Evolutionary conservation across 108 stramenopile genomes (phyloP).

Genomic region (Pseudonitzschia multistriata): DNA sequence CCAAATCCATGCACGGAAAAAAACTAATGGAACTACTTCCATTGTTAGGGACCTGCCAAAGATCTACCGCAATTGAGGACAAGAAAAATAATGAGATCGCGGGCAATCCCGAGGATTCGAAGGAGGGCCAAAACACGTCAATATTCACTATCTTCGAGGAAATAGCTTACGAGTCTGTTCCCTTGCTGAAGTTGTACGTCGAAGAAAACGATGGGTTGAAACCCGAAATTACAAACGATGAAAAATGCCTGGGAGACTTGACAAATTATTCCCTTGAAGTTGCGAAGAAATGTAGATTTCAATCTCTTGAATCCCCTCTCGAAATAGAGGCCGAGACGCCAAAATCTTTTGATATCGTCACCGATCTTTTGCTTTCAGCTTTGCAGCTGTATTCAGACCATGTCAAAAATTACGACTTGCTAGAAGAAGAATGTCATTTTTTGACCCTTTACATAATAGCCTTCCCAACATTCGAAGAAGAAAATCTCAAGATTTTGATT

Average conservation of each 20-base stretch:
- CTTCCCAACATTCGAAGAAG: conserved; percentile 81
- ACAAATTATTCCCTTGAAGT: conserved; percentile 50
- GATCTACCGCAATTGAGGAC: conserved; percentile 5
- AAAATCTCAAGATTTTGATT: conserved; percentile 84
- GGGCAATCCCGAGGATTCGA: conserved; percentile 30
- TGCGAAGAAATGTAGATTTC: conserved; percentile 45
- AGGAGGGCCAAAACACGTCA: conserved; percentile 57
- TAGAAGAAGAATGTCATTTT: conserved; percentile 79
- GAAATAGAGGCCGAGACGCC: conserved; percentile 18
- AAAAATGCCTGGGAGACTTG: conserved; percentile 38
- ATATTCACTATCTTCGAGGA: conserved; percentile 76
- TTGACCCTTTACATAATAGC: conserved; percentile 81
- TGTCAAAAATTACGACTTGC: conserved; percentile 78
- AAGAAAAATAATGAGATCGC: conserved; percentile 26
- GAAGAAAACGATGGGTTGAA: conserved; percentile 43
- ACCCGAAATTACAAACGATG: conserved; percentile 35
- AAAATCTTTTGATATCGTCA: conserved; percentile 30
- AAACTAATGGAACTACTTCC: conserved; percentile 79
- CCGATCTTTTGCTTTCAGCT: conserved; percentile 75
- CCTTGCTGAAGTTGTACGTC: conserved; percentile 56
- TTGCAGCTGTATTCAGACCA: conserved; percentile 92
- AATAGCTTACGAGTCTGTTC: conserved; percentile 66
- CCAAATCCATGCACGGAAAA: conserved; percentile 62
- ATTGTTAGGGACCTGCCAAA: conserved; percentile 58
- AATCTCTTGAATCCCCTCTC: not conserved